Percentiles rank a stretch among this genome's conserved stretches.
Conservation (phyloP, 2,329 filamentous ascomycete species). For the Exophiala dermatitidis region DNA sequence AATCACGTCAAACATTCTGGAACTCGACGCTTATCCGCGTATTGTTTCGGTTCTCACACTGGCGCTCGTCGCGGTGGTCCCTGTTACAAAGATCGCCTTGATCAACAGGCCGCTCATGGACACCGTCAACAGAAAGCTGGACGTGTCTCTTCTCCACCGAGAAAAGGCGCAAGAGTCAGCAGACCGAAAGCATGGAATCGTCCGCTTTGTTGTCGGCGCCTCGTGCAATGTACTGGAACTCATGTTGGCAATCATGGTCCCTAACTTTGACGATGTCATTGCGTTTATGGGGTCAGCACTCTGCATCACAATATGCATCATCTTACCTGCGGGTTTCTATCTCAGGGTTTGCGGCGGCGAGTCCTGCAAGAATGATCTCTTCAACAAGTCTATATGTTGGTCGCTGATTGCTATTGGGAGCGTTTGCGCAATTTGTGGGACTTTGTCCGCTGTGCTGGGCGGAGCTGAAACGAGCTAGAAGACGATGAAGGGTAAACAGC, state of each 20-base stretch:
- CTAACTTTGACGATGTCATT: neutral
- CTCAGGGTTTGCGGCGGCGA: neutral
- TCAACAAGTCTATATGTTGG: neutral
- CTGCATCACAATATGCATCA: neutral
- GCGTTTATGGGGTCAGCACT: neutral
- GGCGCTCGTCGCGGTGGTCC: conserved; percentile 81
- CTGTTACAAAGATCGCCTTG: conserved; percentile 82
- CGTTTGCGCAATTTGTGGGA: neutral
- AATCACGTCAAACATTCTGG: conserved; percentile 81
- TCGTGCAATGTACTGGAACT: conserved; percentile 1
- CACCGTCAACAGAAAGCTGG: conserved; percentile 68
- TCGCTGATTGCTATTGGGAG: neutral
- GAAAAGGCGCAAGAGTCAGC: neutral
- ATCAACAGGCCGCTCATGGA: conserved; percentile 76
- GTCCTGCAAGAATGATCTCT: neutral
- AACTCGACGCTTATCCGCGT: conserved; percentile 63
- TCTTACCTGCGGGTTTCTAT: neutral
- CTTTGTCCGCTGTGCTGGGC: neutral
- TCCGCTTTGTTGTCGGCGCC: neutral
- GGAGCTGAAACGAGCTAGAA: too few relatives aligned
- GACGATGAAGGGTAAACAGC: too few relatives aligned
- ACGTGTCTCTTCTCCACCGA: neutral
- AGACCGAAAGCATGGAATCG: neutral
- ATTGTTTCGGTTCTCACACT: conserved; percentile 68
- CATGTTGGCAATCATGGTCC: neutral